These are phyloP conservation scores for Axilococcus clingmanii DNA, from an alignment of 139 green algal genomes.

Conservation along the genomic window DNA sequence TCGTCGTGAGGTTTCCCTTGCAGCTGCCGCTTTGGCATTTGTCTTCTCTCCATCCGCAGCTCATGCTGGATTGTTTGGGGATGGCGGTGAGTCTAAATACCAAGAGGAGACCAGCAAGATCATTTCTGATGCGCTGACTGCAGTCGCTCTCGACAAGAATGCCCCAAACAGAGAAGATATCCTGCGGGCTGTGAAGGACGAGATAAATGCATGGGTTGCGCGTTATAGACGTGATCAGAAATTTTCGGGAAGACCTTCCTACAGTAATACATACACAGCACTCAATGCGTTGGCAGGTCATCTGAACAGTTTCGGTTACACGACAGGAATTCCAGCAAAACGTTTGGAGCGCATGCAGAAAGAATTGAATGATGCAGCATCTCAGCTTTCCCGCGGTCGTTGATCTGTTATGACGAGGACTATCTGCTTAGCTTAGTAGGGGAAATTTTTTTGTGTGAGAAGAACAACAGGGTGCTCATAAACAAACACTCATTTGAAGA, in stretches of 20 bases:
- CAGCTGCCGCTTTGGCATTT: conserved; percentile 9
- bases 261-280: conserved; percentile 78
- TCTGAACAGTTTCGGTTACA: conserved; percentile 83
- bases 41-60: conserved; percentile 32
- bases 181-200: conserved; percentile 45
- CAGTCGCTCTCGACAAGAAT: conserved; percentile 45
- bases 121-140: conserved; percentile 43
- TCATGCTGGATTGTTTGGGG: conserved; percentile 50
- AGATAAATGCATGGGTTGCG: conserved; percentile 8
- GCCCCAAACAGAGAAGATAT: conserved; percentile 54
- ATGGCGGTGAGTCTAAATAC: conserved; percentile 30
- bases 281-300: conserved; percentile 84
- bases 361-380: conserved; percentile 55
- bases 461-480: too few species aligned
- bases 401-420: conserved; percentile 19
- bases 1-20: conserved; percentile 21
- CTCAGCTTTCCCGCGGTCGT: conserved; percentile 37
- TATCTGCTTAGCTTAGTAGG: neutral
- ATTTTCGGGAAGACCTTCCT: conserved; percentile 69
- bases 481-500: neutral
- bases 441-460: too few species aligned
- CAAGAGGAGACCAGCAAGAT: conserved; percentile 15
- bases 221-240: conserved; percentile 30
- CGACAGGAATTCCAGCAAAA: conserved; percentile 82
- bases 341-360: conserved; percentile 76